phyloP scores from a whole-genome alignment of 495 filamentous ascomycete species.

The Tirmania nivea region DNA sequence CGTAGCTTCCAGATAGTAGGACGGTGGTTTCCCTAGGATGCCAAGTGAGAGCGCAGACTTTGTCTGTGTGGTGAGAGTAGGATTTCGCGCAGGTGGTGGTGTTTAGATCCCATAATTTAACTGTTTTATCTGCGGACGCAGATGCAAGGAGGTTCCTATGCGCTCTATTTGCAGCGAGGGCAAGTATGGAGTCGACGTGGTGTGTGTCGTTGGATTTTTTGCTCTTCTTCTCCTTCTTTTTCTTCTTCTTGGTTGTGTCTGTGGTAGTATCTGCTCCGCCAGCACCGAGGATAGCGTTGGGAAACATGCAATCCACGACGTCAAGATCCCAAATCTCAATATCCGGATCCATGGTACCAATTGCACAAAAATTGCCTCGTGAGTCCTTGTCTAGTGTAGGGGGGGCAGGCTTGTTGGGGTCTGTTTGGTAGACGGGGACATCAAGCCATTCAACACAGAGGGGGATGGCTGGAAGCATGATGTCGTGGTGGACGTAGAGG shows the following conservation, averaged over 20 bases:
- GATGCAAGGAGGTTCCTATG: slow-evolving; percentile 93
- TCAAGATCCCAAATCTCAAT: slow-evolving; percentile 98
- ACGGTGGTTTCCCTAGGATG: slow-evolving; percentile 68
- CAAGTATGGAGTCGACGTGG: slow-evolving; percentile 82
- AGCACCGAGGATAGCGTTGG: slow-evolving; percentile 88
- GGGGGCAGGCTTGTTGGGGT: slow-evolving; percentile 36
- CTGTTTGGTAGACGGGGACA: slow-evolving; percentile 37
- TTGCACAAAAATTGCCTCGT: slow-evolving; percentile 68
- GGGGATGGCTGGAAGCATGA: slow-evolving; percentile 95
- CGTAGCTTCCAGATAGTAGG: slow-evolving; percentile 79
- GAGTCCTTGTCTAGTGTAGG: slow-evolving; percentile 21
- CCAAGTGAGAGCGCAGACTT: slow-evolving; percentile 90
- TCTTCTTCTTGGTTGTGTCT: slow-evolving; percentile 37
- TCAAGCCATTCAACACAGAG: slow-evolving; percentile 91
- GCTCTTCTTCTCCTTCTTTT: slow-evolving; percentile 65
- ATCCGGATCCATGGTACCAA: slow-evolving; percentile 94
- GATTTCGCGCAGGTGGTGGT: slow-evolving; percentile 83
- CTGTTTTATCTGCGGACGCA: slow-evolving; percentile 81
- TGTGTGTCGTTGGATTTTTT: slow-evolving; percentile 75
- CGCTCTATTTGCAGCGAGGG: slow-evolving; percentile 73
- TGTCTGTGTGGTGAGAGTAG: slow-evolving; percentile 79
- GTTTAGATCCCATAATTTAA: slow-evolving; percentile 94
- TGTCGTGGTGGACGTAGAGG: slow-evolving; percentile 96
- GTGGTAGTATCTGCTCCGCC: slow-evolving; percentile 32
- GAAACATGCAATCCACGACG: slow-evolving; percentile 88